Base-by-base conservation (phyloP, 208 protist genomes). In the Leishmania martiniquensis region DNA sequence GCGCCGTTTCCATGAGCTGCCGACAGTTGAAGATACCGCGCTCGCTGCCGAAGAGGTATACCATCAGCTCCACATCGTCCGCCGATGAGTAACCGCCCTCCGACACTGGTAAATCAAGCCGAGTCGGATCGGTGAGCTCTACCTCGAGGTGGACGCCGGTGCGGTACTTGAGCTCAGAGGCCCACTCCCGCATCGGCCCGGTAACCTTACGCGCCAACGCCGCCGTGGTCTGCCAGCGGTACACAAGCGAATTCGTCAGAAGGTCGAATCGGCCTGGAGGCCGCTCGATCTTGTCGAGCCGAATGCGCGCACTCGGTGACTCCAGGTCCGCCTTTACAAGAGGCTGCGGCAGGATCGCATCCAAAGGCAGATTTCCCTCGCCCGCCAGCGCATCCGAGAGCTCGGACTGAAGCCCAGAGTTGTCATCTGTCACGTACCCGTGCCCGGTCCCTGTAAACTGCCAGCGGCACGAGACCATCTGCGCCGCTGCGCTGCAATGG, bases 21-120 rank as follows among this genome's bases (percentile, higher is more conserved):
- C 90, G 87, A 71, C 92, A 95, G 78, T 96, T 96, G 75, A 93
- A 92, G 75, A 98, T 88, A 25, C 92, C 95, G 44, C 93, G 89
- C 80, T 98, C 91, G 42, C 88, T 95, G 54, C 95, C 95, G 76
- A 98, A 98, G 55, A 98, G 85, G 79, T 96, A 98, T 34, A 98
- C 90, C 1, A 85, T 95, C 39, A 97, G 85, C 54, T 98, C 95
- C 52, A 98, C 95, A 51, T 97, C 93, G 81, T 98, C 95, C 22
- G 93, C 90, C 29, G 57, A 73, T 5, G 89, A 83, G 76, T 98
- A 98, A 51, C 82, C 82, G 37, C 85, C 91, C 45, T 86, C 85
- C 42, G 67, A 74, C 32, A 70, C 74, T 22, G 68, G 39, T n/a
- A 72, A 32, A 1, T 44, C 37, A 20, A 96, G 76, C 12, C 90